A percentile compares a stretch with the other conserved stretches of the same genome.
phyloP scores from a whole-genome alignment of 805 yeast species.

The Candida taoyuanica region DNA sequence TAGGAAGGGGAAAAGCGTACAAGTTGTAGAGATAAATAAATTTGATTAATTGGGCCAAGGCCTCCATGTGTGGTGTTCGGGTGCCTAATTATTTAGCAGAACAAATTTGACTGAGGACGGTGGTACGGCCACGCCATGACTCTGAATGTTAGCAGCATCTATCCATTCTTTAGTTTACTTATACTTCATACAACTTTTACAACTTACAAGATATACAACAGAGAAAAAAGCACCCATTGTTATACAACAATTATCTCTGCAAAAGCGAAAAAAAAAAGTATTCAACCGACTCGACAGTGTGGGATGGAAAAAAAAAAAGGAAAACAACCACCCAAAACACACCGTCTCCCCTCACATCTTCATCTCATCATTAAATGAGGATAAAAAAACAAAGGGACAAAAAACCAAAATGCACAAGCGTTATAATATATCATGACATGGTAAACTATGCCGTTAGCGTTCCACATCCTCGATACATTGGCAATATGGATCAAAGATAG shows the following conservation, averaged over 20 bases:
- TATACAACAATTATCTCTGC: not conserved
- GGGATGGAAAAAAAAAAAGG: slow-evolving; percentile 7
- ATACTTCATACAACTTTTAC: too few species aligned
- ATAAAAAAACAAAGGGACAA: not conserved
- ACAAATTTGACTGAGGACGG: slow-evolving; percentile 3
- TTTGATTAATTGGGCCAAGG: not conserved
- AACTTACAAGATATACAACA: too few species aligned
- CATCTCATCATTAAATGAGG: too few species aligned
- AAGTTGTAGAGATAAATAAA: too few species aligned
- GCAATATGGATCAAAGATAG: slow-evolving; percentile 9
- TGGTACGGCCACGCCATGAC: slow-evolving; percentile 1
- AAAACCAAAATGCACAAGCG: slow-evolving; percentile 6
- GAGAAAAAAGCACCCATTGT: too few species aligned
- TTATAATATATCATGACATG: slow-evolving; percentile 5
- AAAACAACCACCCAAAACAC: not conserved
- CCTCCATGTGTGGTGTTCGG: slow-evolving; percentile 1
- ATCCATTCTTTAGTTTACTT: too few species aligned
- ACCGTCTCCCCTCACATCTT: too few species aligned
- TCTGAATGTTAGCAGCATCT: too few species aligned
- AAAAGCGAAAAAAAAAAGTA: not conserved
- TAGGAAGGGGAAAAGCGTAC: too few species aligned
- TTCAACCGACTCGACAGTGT: slow-evolving; percentile 4
- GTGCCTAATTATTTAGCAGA: slow-evolving; percentile 2
- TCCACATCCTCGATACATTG: slow-evolving; percentile 7
- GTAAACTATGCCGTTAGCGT: too few species aligned